Conservation (phyloP, 2,329 filamentous ascomycete genomes). For the Ascochyta clinopodiicola region DNA sequence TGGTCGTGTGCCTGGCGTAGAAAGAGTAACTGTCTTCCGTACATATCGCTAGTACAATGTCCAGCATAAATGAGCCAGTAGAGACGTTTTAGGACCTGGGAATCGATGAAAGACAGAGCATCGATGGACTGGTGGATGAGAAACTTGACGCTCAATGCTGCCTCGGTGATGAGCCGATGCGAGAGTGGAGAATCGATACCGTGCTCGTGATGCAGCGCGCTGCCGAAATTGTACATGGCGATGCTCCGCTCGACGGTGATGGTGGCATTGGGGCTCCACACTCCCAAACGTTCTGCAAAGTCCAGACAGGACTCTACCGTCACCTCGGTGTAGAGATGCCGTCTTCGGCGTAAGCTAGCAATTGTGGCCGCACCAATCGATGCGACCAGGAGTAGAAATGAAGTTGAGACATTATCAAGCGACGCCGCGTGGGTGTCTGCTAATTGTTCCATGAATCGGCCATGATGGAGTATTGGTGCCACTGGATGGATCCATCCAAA, state of each 20-base stretch:
- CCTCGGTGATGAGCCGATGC: conserved; percentile 21
- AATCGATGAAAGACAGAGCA: conserved; percentile 19
- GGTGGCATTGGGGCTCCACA: conserved; percentile 18
- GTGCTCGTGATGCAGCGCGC: conserved; percentile 21
- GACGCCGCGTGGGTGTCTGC: neutral
- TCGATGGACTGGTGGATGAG: conserved; percentile 19
- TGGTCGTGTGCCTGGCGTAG: conserved; percentile 26
- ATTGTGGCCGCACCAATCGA: conserved; percentile 28
- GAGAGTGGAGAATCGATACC: conserved; percentile 21
- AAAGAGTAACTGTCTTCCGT: conserved; percentile 21
- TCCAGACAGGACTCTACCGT: conserved; percentile 24
- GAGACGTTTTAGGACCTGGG: conserved; percentile 24
- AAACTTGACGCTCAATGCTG: conserved; percentile 22
- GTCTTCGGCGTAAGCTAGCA: conserved; percentile 24
- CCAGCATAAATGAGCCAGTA: conserved; percentile 31
- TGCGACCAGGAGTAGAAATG: conserved; percentile 21
- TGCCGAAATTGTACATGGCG: conserved; percentile 29
- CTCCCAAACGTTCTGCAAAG: conserved; percentile 19
- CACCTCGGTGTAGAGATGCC: conserved; percentile 20
- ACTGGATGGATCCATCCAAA: conserved; percentile 32
- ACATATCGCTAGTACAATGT: conserved; percentile 29
- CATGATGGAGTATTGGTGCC: conserved; percentile 22
- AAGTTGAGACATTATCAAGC: neutral
- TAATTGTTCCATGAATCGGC: conserved; percentile 15
- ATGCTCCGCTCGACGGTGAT: conserved; percentile 22